A percentile compares a stretch with the other conserved stretches of the same genome.
These are phyloP conservation scores for Podospora pseudoanserina DNA, from an alignment of 495 filamentous ascomycete genomes.

Conservation along the genomic window DNA sequence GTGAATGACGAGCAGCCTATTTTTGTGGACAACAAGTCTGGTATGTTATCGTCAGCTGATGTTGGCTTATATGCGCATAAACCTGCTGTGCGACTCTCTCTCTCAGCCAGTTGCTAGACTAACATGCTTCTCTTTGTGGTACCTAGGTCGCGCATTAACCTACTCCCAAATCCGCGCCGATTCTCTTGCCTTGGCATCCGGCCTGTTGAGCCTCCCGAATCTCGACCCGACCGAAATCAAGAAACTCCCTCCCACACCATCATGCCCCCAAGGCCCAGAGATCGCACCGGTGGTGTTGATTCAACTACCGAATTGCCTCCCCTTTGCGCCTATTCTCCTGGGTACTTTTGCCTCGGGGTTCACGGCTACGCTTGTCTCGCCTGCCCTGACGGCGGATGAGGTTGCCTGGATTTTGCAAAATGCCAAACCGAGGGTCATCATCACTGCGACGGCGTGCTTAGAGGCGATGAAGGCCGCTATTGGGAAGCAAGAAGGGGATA, in stretches of 20 bases:
- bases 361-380: conserved; percentile 35
- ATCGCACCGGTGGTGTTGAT: conserved; percentile 35
- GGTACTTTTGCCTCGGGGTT: conserved; percentile 30
- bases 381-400: conserved; percentile 35
- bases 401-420: conserved; percentile 36
- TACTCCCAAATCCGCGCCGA: conserved; percentile 26
- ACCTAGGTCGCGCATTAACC: conserved; percentile 27
- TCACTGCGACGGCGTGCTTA: conserved; percentile 30
- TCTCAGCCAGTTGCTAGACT: neutral
- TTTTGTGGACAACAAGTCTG: conserved; percentile 32
- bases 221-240: conserved; percentile 22
- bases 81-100: neutral
- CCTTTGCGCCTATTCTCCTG: conserved; percentile 29
- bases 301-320: conserved; percentile 34
- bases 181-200: conserved; percentile 24
- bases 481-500: conserved; percentile 18
- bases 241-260: conserved; percentile 32
- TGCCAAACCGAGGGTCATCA: conserved; percentile 30
- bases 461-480: conserved; percentile 30
- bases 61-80: neutral
- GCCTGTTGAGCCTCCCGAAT: conserved; percentile 26
- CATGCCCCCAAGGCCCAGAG: conserved; percentile 30
- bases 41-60: conserved; percentile 12
- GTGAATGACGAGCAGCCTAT: conserved; percentile 25
- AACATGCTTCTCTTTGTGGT: neutral